A percentile compares a stretch with the other conserved stretches of the same genome.
Conservation (phyloP, 1,284 basidiomycete genomes). For the Kalmanozyma brasiliensis region DNA sequence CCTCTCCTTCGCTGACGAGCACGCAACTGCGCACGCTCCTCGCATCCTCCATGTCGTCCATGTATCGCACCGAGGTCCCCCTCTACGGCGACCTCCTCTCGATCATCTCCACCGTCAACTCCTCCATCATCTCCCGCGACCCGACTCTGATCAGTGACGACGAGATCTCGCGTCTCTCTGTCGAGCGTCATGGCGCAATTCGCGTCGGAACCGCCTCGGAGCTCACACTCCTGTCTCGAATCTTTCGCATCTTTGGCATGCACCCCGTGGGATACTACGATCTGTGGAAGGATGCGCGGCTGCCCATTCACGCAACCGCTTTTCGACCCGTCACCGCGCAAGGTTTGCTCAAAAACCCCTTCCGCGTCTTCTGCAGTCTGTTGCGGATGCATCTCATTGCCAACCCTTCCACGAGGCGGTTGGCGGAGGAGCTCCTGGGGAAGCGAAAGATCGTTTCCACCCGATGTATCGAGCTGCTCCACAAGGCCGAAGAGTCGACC, state of each 20-base stretch:
- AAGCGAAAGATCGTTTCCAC: constrained; percentile 68
- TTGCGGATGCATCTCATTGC: constrained; percentile 68
- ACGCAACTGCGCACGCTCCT: constrained; percentile 66
- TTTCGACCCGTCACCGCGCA: constrained; percentile 67
- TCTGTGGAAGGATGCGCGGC: constrained; percentile 65
- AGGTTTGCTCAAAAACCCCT: constrained; percentile 68
- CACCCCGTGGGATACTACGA: constrained; percentile 70
- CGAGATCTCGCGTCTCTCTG: constrained; percentile 61
- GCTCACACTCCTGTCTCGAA: constrained; percentile 67
- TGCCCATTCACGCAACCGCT: constrained; percentile 70
- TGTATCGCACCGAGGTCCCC: constrained; percentile 69
- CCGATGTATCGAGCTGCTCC: constrained; percentile 60
- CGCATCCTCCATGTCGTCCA: constrained; percentile 66
- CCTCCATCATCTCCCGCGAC: constrained; percentile 30
- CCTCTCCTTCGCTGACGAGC: constrained; percentile 1
- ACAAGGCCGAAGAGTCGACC: constrained; percentile 63
- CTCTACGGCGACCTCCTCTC: constrained; percentile 69
- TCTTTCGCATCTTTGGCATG: constrained; percentile 69
- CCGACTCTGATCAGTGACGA: constrained; percentile 45
- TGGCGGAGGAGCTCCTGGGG: constrained; percentile 61
- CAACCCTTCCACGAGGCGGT: constrained; percentile 53
- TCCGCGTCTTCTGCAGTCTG: constrained; percentile 69
- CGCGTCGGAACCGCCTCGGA: constrained; percentile 69
- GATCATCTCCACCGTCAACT: constrained; percentile 69
- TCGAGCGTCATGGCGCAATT: constrained; percentile 70